A percentile compares a stretch with the other conserved stretches of the same genome.
Evolutionary conservation across 1,284 basidiomycete genomes (phyloP).

Genomic region (Ceratobasidium sp.): DNA sequence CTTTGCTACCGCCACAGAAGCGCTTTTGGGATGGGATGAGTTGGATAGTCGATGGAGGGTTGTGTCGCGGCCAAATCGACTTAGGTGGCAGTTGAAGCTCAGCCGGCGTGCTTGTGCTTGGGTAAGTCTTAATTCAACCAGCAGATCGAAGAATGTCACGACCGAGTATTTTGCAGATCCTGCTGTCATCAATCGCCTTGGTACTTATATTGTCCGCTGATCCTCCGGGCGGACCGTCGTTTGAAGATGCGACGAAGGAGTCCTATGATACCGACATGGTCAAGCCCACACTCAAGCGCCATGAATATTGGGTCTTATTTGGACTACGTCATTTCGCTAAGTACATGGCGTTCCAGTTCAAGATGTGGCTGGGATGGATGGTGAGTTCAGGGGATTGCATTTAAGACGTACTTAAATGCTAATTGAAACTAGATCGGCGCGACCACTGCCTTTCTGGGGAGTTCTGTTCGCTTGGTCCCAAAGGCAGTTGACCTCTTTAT

Average conservation of each 20-base stretch:
- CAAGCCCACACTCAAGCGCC: neutral
- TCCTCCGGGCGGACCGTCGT: neutral
- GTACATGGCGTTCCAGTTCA: neutral
- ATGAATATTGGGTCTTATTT: neutral
- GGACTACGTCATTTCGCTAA: neutral
- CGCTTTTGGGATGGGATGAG: neutral
- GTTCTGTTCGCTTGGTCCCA: neutral
- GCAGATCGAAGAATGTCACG: too few species aligned
- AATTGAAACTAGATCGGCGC: neutral
- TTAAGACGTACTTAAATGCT: neutral
- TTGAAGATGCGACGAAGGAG: neutral
- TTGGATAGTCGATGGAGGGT: neutral
- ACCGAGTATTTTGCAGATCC: too few species aligned
- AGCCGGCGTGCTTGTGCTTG: neutral
- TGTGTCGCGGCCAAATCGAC: neutral
- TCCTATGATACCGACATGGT: neutral
- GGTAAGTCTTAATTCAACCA: neutral
- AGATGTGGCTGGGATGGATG: neutral
- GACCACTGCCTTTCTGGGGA: neutral
- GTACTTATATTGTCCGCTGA: neutral
- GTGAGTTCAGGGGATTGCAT: neutral
- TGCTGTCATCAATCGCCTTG: neutral
- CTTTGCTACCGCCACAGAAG: neutral
- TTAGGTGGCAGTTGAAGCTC: neutral
- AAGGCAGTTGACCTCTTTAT: neutral